Evolutionary conservation across 2,329 filamentous ascomycete species (phyloP).

Genomic region (Ceratocystis colombiana): DNA sequence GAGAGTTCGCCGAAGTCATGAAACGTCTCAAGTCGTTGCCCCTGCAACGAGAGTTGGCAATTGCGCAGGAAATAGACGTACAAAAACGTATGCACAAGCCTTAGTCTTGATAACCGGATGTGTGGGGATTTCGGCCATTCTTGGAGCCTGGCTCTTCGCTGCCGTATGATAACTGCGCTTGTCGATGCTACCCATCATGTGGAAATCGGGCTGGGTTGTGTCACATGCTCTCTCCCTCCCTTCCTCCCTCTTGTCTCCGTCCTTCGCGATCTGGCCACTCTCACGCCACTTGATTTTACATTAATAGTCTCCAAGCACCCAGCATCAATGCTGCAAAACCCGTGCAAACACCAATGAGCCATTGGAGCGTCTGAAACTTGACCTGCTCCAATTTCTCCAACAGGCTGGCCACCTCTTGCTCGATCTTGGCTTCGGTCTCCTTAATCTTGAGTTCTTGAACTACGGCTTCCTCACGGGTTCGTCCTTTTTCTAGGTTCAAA

Average conservation of each 20-base stretch:
- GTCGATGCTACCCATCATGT: background rate
- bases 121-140: background rate
- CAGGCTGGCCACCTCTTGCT: slow-evolving; percentile 87
- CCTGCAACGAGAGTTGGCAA: background rate
- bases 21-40: background rate
- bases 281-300: slow-evolving; percentile 36
- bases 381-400: slow-evolving; percentile 90
- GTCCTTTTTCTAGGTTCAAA: slow-evolving; percentile 89
- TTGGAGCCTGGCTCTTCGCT: background rate
- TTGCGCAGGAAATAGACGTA: background rate
- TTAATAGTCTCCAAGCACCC: slow-evolving; percentile 60
- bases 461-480: slow-evolving; percentile 92
- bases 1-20: background rate
- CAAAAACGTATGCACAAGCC: background rate
- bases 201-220: background rate
- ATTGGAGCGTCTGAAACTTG: slow-evolving; percentile 96
- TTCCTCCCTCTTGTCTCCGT: background rate
- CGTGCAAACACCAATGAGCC: slow-evolving; percentile 80
- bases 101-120: background rate
- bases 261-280: background rate
- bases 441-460: slow-evolving; percentile 96
- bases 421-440: slow-evolving; percentile 96
- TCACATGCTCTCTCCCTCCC: background rate
- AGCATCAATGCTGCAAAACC: slow-evolving; percentile 57
- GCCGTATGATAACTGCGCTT: background rate